These are phyloP conservation scores for Macrocybe gigantea DNA, from an alignment of 768 basidiomycete species.

Conservation along the genomic window DNA sequence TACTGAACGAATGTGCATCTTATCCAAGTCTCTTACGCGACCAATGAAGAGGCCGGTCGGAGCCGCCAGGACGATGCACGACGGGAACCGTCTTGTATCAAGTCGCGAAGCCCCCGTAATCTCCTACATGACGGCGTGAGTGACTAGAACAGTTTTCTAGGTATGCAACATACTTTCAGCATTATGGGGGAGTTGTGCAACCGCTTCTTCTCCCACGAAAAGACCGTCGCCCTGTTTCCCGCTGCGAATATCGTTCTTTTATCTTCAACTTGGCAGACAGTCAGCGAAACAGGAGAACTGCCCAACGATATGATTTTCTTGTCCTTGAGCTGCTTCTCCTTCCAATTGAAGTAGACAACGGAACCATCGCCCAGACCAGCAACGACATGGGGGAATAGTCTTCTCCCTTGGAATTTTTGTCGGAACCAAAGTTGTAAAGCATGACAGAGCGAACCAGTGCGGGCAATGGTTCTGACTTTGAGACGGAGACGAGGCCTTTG, in stretches of 20 bases:
- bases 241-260: constrained; percentile 60
- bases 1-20: constrained; percentile 79
- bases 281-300: constrained; percentile 56
- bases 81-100: constrained; percentile 39
- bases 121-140: constrained; percentile 26
- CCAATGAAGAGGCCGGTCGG: constrained; percentile 58
- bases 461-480: constrained; percentile 29
- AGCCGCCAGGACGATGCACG: constrained; percentile 56
- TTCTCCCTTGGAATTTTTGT: constrained; percentile 21
- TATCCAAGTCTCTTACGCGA: constrained; percentile 58
- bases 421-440: constrained; percentile 55
- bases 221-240: constrained; percentile 62
- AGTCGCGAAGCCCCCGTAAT: constrained; percentile 46
- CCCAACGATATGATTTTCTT: constrained; percentile 63
- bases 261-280: constrained; percentile 48
- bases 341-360: constrained; percentile 51
- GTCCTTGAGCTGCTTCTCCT: constrained; percentile 34
- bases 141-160: not conserved
- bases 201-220: constrained; percentile 62
- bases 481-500: constrained; percentile 22
- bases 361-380: constrained; percentile 75
- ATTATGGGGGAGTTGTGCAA: constrained; percentile 66
- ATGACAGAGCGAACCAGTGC: constrained; percentile 41
- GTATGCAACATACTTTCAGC: constrained; percentile 42
- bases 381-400: constrained; percentile 52